Evolutionary conservation across 1,284 basidiomycete genomes (phyloP).

Genomic region (Agaricales sp.): DNA sequence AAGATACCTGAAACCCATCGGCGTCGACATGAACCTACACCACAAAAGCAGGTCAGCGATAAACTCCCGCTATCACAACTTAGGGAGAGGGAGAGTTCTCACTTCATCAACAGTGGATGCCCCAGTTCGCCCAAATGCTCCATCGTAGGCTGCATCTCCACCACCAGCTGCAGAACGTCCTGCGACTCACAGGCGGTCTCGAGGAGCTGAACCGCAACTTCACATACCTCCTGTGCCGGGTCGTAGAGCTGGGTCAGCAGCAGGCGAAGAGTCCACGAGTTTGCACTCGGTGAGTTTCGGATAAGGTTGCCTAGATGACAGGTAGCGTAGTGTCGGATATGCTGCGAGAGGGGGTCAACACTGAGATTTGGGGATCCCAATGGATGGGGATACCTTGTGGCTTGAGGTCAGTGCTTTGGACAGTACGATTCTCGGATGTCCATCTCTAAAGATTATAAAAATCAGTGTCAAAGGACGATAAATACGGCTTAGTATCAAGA

Average conservation of each 20-base stretch:
- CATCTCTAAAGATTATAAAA: constrained; percentile 53
- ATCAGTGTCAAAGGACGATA: constrained; percentile 2
- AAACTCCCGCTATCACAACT: too few relatives aligned
- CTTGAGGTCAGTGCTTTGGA: constrained; percentile 91
- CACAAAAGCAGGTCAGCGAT: too few relatives aligned
- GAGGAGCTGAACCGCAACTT: constrained; percentile 81
- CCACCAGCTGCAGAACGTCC: constrained; percentile 81
- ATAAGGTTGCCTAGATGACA: constrained; percentile 79
- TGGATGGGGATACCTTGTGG: constrained; percentile 49
- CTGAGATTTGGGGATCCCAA: constrained; percentile 3
- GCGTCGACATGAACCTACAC: constrained; percentile 86
- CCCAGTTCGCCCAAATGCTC: constrained; percentile 94
- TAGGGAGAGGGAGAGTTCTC: constrained; percentile 20
- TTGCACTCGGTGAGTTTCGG: constrained; percentile 48
- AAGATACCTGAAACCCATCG: constrained; percentile 87
- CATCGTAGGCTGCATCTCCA: constrained; percentile 89
- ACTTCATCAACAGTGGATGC: constrained; percentile 83
- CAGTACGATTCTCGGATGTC: constrained; percentile 83
- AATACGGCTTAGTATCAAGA: too few relatives aligned
- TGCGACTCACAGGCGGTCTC: constrained; percentile 85
- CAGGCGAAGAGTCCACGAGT: constrained; percentile 81
- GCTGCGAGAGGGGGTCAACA: constrained; percentile 30
- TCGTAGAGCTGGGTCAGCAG: constrained; percentile 96
- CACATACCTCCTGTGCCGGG: constrained; percentile 80
- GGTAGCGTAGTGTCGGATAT: constrained; percentile 84